Conservation (phyloP, 306 rosid genomes). For the Prunus armeniaca region DNA sequence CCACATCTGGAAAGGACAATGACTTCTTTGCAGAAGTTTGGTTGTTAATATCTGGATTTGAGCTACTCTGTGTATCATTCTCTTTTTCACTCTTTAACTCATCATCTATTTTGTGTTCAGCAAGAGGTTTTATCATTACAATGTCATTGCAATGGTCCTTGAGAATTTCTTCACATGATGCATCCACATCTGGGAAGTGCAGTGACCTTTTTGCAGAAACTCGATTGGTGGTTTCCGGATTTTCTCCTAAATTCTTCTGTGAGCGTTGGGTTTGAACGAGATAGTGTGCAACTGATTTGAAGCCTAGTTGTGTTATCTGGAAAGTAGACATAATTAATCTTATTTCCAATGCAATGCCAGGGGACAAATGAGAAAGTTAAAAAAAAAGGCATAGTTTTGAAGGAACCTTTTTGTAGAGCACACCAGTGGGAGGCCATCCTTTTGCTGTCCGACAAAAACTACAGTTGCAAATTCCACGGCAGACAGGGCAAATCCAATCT, state of each 20-base stretch:
- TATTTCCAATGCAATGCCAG: conserved; percentile 2
- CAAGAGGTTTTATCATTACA: conserved; percentile 19
- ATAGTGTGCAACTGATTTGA: conserved; percentile 92
- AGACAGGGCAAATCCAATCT: conserved; percentile 73
- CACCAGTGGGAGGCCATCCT: conserved; percentile 91
- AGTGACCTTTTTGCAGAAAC: conserved; percentile 63
- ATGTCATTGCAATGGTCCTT: conserved; percentile 27
- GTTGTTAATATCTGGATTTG: conserved; percentile 10
- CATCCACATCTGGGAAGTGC: conserved; percentile 42
- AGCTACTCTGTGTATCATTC: not conserved
- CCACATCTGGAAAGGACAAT: conserved; percentile 37
- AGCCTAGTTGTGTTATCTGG: conserved; percentile 65
- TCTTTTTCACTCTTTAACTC: conserved; percentile 20
- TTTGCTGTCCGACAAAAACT: conserved; percentile 85
- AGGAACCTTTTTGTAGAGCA: conserved; percentile 72
- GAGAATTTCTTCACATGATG: conserved; percentile 23
- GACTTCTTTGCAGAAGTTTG: conserved; percentile 49
- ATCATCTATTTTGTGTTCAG: conserved; percentile 26
- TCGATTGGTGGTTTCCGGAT: conserved; percentile 33
- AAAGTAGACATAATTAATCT: conserved; percentile 28
- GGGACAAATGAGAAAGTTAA: not conserved
- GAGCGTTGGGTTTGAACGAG: conserved; percentile 72
- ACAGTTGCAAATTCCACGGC: conserved; percentile 99
- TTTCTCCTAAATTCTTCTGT: conserved; percentile 34
- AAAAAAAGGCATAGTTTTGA: conserved; percentile 7